phyloP scores from a whole-genome alignment of 2,329 filamentous ascomycete genomes.

The Biscogniauxia marginata region DNA sequence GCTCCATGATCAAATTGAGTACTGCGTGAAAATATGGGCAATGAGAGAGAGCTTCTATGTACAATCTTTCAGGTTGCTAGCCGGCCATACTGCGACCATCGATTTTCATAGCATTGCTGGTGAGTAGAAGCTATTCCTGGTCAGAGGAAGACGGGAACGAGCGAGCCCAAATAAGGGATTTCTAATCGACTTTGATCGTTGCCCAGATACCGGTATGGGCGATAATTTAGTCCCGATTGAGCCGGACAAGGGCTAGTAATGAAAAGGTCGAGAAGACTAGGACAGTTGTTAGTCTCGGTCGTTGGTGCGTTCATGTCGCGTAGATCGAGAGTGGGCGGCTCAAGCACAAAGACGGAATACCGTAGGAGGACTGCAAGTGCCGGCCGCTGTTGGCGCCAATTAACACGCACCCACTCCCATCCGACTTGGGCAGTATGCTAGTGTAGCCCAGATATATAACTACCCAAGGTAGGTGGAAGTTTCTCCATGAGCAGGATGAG shows the following conservation, averaged over 20 bases:
- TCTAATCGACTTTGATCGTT: neutral
- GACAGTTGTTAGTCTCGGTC: too few species aligned
- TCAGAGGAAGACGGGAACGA: neutral
- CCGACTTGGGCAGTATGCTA: neutral
- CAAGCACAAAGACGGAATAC: neutral
- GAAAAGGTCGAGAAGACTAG: neutral
- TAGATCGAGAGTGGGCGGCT: neutral
- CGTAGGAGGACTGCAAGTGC: neutral
- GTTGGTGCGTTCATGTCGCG: neutral
- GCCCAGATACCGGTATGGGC: neutral
- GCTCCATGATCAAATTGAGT: constrained; percentile 27
- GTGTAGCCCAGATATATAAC: neutral
- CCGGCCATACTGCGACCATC: neutral
- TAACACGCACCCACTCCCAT: neutral
- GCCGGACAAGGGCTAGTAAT: neutral
- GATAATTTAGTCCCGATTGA: neutral
- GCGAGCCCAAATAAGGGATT: neutral
- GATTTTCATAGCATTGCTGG: neutral
- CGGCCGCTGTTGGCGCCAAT: too few species aligned
- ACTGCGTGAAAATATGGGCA: neutral
- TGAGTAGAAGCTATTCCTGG: neutral
- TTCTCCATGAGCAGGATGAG: too few species aligned
- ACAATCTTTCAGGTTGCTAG: neutral
- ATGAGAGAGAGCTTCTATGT: constrained; percentile 1
- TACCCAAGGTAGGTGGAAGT: too few species aligned